These are phyloP conservation scores for Tolypocladium ophioglossoides DNA, from an alignment of 2,329 filamentous ascomycete genomes.

Conservation along the genomic window DNA sequence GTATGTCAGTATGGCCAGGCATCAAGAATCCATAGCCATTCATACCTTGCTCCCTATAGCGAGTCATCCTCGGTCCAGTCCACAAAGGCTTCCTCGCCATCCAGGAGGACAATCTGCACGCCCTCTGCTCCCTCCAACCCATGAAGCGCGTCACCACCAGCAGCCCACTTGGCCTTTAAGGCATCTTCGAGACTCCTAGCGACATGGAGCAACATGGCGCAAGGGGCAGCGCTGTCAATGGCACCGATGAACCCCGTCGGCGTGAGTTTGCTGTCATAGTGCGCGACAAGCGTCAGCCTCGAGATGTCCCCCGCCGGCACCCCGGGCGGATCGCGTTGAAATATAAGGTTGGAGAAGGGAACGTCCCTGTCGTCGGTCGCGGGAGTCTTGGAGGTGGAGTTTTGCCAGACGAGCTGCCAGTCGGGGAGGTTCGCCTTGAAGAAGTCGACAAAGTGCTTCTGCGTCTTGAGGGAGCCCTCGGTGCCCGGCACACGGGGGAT, in stretches of 20 bases:
- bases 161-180: slow-evolving; percentile 71
- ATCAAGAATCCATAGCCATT: not conserved
- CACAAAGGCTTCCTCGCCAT: slow-evolving; percentile 89
- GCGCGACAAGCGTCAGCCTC: slow-evolving; percentile 77
- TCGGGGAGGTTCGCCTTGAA: slow-evolving; percentile 63
- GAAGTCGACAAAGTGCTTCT: slow-evolving; percentile 76
- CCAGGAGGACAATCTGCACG: slow-evolving; percentile 79
- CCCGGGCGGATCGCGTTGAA: slow-evolving; percentile 83
- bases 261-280: slow-evolving; percentile 78
- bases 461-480: slow-evolving; percentile 58
- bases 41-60: slow-evolving; percentile 74
- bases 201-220: slow-evolving; percentile 84
- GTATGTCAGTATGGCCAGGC: not conserved
- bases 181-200: slow-evolving; percentile 71
- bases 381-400: slow-evolving; percentile 79
- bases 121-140: slow-evolving; percentile 66
- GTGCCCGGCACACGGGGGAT: slow-evolving; percentile 84
- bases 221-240: slow-evolving; percentile 87
- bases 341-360: slow-evolving; percentile 80
- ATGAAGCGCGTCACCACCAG: slow-evolving; percentile 50
- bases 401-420: slow-evolving; percentile 78
- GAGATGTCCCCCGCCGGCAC: slow-evolving; percentile 62
- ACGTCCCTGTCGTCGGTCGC: slow-evolving; percentile 58
- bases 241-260: slow-evolving; percentile 88
- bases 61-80: slow-evolving; percentile 74